These are phyloP conservation scores for Neocallimastix lanati DNA, from an alignment of 192 early-diverging fungal genomes.

Conservation along the genomic window DNA sequence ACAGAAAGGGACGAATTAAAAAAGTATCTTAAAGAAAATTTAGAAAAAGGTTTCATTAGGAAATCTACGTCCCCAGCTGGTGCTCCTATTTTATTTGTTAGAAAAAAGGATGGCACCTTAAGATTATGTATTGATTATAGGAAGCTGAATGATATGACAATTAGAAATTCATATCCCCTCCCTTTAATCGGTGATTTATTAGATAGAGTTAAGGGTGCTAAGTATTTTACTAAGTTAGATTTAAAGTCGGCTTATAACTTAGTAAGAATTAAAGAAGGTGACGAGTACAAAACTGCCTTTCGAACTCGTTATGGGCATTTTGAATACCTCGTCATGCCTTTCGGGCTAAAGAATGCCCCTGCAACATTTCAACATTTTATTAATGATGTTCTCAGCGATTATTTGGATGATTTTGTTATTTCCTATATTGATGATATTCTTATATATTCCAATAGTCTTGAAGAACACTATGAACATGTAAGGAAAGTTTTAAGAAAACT, in stretches of 20 bases:
- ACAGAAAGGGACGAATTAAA: too few species aligned
- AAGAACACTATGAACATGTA: constrained; percentile 7
- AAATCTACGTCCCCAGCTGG: too few species aligned
- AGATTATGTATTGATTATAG: too few species aligned
- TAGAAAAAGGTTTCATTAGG: too few species aligned
- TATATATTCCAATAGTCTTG: constrained; percentile 1
- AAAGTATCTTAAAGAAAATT: too few species aligned
- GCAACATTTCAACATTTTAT: constrained; percentile 19
- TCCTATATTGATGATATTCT: constrained; percentile 3
- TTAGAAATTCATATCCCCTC: too few species aligned
- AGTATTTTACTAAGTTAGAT: too few species aligned
- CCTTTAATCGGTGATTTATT: too few species aligned
- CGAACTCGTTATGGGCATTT: constrained; percentile 7
- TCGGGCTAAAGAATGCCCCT: constrained; percentile 15
- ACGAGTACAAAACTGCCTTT: constrained; percentile 14
- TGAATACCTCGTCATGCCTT: constrained; percentile 15
- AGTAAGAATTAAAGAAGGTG: constrained; percentile 1
- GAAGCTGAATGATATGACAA: too few species aligned
- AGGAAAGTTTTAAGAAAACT: constrained; percentile 8
- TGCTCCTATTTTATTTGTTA: too few species aligned
- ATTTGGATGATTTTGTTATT: not conserved
- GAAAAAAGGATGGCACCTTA: too few species aligned
- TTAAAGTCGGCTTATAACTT: not conserved
- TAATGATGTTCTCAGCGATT: constrained; percentile 11
- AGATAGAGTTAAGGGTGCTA: too few species aligned